These are phyloP conservation scores for Plectranthus barbatus DNA, from an alignment of 257 asterid genomes.

Conservation along the genomic window DNA sequence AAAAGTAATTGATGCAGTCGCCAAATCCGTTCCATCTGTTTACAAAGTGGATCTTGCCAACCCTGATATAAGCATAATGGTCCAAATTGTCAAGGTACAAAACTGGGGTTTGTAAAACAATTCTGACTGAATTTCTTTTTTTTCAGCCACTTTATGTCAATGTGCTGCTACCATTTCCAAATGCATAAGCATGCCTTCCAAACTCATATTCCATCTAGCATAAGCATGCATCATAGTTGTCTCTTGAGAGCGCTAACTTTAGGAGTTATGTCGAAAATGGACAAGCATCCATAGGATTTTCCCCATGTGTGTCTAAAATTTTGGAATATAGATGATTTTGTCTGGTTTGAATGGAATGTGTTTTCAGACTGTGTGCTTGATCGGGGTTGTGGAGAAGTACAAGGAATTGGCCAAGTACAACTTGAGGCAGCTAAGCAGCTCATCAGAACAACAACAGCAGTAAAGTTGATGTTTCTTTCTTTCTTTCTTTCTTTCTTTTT, in stretches of 20 bases:
- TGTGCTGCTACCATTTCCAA: background rate
- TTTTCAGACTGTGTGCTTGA: constrained; percentile 84
- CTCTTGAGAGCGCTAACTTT: background rate
- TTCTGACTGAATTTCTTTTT: background rate
- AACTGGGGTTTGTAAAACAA: background rate
- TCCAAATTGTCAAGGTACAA: constrained; percentile 80
- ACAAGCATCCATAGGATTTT: too few relatives aligned
- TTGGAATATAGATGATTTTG: background rate
- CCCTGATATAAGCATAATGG: constrained; percentile 71
- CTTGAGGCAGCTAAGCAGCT: constrained; percentile 77
- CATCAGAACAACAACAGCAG: constrained; percentile 21
- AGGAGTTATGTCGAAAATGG: background rate
- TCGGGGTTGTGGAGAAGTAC: constrained; percentile 90
- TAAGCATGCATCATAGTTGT: background rate
- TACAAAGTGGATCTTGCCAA: constrained; percentile 86
- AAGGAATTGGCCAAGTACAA: constrained; percentile 90
- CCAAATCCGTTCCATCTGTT: constrained; percentile 61
- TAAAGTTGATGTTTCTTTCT: background rate
- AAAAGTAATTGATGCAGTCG: constrained; percentile 77
- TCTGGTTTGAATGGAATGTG: background rate
- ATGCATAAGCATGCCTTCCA: background rate
- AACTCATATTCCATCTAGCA: too few relatives aligned
- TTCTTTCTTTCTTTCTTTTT: too few relatives aligned
- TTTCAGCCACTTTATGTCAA: background rate
- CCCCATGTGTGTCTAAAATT: too few relatives aligned